Percentiles rank a stretch among this genome's conserved stretches.
Evolutionary conservation across 2,329 filamentous ascomycete genomes (phyloP).

Genomic region (Colletotrichum destructivum): DNA sequence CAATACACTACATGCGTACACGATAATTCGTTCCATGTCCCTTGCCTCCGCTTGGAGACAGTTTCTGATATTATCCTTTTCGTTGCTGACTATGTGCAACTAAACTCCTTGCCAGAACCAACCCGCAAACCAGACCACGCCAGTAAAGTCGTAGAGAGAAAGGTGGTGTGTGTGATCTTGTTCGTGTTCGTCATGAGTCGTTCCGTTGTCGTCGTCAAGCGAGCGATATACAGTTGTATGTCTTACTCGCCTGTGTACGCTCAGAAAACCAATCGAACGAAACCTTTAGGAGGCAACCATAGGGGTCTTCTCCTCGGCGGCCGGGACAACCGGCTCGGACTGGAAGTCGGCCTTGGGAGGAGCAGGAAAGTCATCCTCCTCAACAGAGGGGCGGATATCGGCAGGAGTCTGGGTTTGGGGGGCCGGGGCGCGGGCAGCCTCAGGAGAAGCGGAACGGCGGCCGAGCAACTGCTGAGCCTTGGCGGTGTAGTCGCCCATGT

Average conservation of each 20-base stretch:
- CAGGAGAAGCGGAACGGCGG: constrained; percentile 61
- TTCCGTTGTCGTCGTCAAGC: constrained; percentile 42
- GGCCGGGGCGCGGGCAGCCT: constrained; percentile 57
- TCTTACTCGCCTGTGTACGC: constrained; percentile 30
- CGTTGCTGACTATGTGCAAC: constrained; percentile 39
- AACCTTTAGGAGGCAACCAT: constrained; percentile 44
- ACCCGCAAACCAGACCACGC: constrained; percentile 32
- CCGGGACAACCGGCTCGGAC: constrained; percentile 46
- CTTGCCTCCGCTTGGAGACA: constrained; percentile 29
- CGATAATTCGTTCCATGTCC: constrained; percentile 34
- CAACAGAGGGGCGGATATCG: constrained; percentile 42
- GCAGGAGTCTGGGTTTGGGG: constrained; percentile 40
- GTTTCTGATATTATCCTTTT: constrained; percentile 37
- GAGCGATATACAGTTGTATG: constrained; percentile 32
- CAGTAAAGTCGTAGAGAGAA: constrained; percentile 35
- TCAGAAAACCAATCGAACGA: constrained; percentile 39
- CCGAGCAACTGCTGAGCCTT: constrained; percentile 77
- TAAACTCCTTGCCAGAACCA: constrained; percentile 35
- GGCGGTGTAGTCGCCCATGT: constrained; percentile 76
- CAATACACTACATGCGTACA: constrained; percentile 43
- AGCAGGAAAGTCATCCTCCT: constrained; percentile 45
- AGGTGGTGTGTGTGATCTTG: constrained; percentile 32
- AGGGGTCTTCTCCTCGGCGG: constrained; percentile 45
- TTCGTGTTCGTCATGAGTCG: constrained; percentile 41
- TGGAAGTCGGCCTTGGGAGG: constrained; percentile 41